Evolutionary conservation across 352 stramenopile genomes (phyloP).

Genomic region (Phytophthora idaei): DNA sequence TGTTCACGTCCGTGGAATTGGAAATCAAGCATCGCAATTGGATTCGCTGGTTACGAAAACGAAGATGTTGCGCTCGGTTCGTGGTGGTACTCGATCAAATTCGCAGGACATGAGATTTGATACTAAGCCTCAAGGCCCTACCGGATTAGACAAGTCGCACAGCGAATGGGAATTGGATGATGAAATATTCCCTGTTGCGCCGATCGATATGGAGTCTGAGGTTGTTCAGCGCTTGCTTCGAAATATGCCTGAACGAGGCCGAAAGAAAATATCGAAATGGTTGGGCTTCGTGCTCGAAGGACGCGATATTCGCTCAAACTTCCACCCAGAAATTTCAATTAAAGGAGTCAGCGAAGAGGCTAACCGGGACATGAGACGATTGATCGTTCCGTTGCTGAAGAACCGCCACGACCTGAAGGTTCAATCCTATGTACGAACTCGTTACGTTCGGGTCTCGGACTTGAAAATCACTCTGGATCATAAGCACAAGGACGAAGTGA

Average conservation of each 20-base stretch:
- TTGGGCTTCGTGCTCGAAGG: constrained; percentile 74
- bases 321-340: constrained; percentile 74
- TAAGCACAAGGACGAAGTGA: constrained; percentile 65
- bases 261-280: constrained; percentile 77
- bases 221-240: constrained; percentile 46
- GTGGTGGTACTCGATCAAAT: constrained; percentile 45
- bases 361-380: constrained; percentile 65
- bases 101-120: constrained; percentile 9
- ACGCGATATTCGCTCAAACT: constrained; percentile 72
- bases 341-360: constrained; percentile 68
- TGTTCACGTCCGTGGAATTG: constrained; percentile 44
- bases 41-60: constrained; percentile 57
- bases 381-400: constrained; percentile 78
- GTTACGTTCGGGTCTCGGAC: constrained; percentile 67
- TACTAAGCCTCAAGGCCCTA: constrained; percentile 24
- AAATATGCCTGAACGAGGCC: constrained; percentile 69
- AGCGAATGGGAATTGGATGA: constrained; percentile 66
- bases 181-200: constrained; percentile 67
- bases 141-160: constrained; percentile 34
- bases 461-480: constrained; percentile 72
- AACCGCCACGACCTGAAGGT: constrained; percentile 74
- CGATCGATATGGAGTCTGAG: constrained; percentile 80
- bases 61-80: constrained; percentile 66
- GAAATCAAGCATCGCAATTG: constrained; percentile 50
- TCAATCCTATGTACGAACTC: constrained; percentile 62